Conservation (phyloP, 352 stramenopile species). For the Globisporangium solare region DNA sequence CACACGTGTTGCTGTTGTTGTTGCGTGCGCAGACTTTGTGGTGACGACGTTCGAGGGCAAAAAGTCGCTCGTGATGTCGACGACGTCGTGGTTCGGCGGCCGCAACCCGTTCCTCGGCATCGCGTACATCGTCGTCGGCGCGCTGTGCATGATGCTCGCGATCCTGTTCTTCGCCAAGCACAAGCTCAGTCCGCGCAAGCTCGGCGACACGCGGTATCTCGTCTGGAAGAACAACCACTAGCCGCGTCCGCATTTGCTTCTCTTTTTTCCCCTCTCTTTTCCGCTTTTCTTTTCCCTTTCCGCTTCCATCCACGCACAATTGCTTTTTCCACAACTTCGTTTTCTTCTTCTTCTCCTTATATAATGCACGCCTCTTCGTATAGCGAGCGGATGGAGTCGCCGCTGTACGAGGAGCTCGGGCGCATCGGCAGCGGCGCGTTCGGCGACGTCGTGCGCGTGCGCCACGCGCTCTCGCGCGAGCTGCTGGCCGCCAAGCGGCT, state of each 20-base stretch:
- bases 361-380: no score
- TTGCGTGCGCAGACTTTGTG: constrained; percentile 86
- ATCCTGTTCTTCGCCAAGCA: constrained; percentile 96
- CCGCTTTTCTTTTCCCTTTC: no score
- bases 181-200: constrained; percentile 91
- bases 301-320: no score
- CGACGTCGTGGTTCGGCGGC: constrained; percentile 94
- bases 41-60: constrained; percentile 94
- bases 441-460: constrained; percentile 55
- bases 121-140: constrained; percentile 94
- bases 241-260: no score
- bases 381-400: no score
- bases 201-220: constrained; percentile 93
- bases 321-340: no score
- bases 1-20: no score
- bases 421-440: constrained; percentile 70
- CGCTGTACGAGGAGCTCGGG: constrained; percentile 55
- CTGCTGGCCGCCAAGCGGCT: constrained; percentile 60
- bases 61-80: constrained; percentile 96
- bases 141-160: constrained; percentile 91
- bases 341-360: no score
- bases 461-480: constrained; percentile 32
- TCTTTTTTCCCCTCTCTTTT: no score
- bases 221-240: constrained; percentile 96
- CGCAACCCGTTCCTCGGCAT: constrained; percentile 96